Base-by-base conservation (phyloP, 1,284 basidiomycete genomes). In the Trichosporon sp. region DNA sequence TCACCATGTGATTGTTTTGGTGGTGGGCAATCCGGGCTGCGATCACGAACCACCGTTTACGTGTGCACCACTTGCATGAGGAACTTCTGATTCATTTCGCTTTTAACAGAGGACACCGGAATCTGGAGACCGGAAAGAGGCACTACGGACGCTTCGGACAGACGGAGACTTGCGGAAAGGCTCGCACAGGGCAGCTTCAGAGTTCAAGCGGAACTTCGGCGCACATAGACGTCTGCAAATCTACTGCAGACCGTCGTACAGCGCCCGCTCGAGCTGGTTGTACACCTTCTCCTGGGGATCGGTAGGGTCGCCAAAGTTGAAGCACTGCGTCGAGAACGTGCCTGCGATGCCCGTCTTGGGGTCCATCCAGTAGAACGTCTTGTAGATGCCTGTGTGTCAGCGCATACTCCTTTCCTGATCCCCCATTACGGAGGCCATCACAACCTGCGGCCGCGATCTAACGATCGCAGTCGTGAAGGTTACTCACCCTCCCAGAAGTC, bases 291-390 rank as follows among this genome's bases (percentile, higher is more conserved):
- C 71, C 35, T 67, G 69, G 37, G 40, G 31, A 38, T 72, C 70
- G 12, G 26, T 48, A 0, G 68, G 71, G 1, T 59, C 61, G 48
- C 66, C 68, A 14, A 72, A 72, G 14, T 71, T n/a, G 40, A 76
- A 70, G 19, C 78, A 69, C 64, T 78, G 73, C 16, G 78, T 75
- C 32, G 72, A 68, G 68, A 71, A 74, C 31, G 75, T 68, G 38
- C 63, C 76, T 73, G 74, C 74, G 16, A 80, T 68, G n/a, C 79
- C 78, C 7, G 75, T 75, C 1, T 65, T 69, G 4, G 79, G 79
- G 70, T 80, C 79, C 38, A 81, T 68, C 59, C 78, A 80, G 71
- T 75, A 80, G 66, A 75, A 69, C 3, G 78, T 80, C 71, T 78
- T 76, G n/a, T 76, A 76, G 54, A 78, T 77, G 56, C 72, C 38